phyloP scores from a whole-genome alignment of 345 rosid genomes.

The Aurinia saxatilis region DNA sequence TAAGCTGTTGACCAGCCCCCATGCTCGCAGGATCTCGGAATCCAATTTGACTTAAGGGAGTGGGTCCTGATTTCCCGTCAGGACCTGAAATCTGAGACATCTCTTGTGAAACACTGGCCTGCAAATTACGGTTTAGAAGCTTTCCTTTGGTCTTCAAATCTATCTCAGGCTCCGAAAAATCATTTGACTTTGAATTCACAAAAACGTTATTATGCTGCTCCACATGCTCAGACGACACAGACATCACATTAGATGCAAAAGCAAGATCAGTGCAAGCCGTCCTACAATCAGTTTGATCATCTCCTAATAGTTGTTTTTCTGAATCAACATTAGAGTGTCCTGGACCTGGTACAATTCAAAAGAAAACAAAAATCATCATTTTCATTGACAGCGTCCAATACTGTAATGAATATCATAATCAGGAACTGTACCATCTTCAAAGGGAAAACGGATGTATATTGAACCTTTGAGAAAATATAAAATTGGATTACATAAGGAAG shows the following conservation, averaged over 20 bases:
- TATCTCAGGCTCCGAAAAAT: conserved; percentile 17
- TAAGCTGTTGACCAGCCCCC: conserved; percentile 94
- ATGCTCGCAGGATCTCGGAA: conserved; percentile 92
- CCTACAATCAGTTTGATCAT: conserved; percentile 14
- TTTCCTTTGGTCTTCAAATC: conserved; percentile 33
- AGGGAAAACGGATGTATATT: conserved; percentile 8
- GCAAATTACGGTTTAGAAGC: conserved; percentile 23
- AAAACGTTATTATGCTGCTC: conserved; percentile 25
- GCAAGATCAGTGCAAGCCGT: conserved; percentile 24
- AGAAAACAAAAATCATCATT: conserved; percentile 7
- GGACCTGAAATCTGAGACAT: conserved; percentile 91
- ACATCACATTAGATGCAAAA: conserved; percentile 20
- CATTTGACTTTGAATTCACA: conserved; percentile 25
- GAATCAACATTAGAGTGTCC: conserved; percentile 26
- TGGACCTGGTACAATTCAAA: conserved; percentile 30
- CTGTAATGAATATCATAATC: not conserved
- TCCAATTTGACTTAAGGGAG: conserved; percentile 94
- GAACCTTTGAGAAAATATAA: conserved; percentile 37
- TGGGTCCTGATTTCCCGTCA: conserved; percentile 56
- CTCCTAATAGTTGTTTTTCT: conserved; percentile 24
- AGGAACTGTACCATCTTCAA: not conserved
- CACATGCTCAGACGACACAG: conserved; percentile 25
- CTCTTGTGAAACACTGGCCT: conserved; percentile 37
- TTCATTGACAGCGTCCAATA: conserved; percentile 5
- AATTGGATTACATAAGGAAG: conserved; percentile 12